phyloP scores from a whole-genome alignment of 371 early-diverging fungal genomes.

The Lichtheimia ramosa region DNA sequence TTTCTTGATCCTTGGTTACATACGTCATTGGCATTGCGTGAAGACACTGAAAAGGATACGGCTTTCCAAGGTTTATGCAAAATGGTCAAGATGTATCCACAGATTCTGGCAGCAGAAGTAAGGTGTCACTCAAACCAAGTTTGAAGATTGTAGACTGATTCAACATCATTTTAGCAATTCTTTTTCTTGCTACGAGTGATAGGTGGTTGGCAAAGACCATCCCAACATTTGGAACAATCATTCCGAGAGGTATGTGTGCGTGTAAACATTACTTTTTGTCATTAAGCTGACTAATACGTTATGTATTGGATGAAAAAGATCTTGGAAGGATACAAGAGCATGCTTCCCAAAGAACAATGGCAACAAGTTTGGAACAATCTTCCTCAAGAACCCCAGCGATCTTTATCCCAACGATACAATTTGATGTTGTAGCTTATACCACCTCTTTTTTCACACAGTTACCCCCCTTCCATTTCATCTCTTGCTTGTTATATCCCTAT shows the following conservation, averaged over 20 bases:
- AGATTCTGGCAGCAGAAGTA: constrained; percentile 58
- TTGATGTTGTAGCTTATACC: too few species aligned
- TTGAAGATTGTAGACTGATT: background rate
- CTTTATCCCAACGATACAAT: too few species aligned
- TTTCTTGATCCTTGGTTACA: constrained; percentile 74
- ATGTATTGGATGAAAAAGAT: constrained; percentile 30
- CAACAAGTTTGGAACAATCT: constrained; percentile 38
- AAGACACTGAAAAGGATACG: constrained; percentile 89
- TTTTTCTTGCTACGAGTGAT: constrained; percentile 68
- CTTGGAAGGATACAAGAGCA: constrained; percentile 62
- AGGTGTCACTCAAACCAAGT: background rate
- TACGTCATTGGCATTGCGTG: constrained; percentile 64
- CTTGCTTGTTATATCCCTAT: too few species aligned
- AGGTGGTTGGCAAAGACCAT: constrained; percentile 68
- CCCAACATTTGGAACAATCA: constrained; percentile 55
- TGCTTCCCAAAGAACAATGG: constrained; percentile 63
- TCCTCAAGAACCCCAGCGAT: too few species aligned
- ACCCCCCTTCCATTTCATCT: too few species aligned
- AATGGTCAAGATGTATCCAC: constrained; percentile 78
- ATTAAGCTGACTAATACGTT: background rate
- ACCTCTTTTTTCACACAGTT: too few species aligned
- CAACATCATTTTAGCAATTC: constrained; percentile 51
- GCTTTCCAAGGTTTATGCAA: constrained; percentile 89
- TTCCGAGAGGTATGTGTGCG: constrained; percentile 55
- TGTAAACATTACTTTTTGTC: background rate